Base-by-base conservation (phyloP, 2,329 filamentous ascomycete species). In the Juglanconis sp. region DNA sequence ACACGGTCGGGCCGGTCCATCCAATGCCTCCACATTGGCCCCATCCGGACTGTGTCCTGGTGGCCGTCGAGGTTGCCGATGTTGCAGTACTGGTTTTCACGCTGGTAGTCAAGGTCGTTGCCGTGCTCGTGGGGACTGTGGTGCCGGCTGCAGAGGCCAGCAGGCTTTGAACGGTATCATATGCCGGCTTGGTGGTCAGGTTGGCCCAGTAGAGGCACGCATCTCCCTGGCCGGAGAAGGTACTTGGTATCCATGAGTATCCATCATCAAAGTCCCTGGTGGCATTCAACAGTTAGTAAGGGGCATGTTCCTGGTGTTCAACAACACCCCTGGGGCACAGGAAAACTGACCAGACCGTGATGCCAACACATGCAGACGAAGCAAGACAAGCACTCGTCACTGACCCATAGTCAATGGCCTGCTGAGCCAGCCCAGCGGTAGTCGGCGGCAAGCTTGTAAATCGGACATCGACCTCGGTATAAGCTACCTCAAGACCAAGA, bases 391-490 rank as follows among this genome's bases (percentile, higher is more conserved):
- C 71, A 60, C 69, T 69, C 9, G 71, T 70, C 10, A 75, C 72
- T 53, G 69, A 68, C 42, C 66, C 74, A 67, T 80, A 85, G 62
- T 81, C 78, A 31, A 68, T 69, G 0, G 76, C 77, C 71, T 86
- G 82, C 62, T 78, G 76, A 6, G 69, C 66, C 35, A 79, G 71
- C 35, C 76, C 76, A 7, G 73, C 66, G 1, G 70, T 65, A 6
- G 72, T 75, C 5, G 74, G 70, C 0, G 80, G 79, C 10, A 81
- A 67, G 35, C 61, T 64, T 2, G 59, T 59, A 65, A 69, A 79
- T 31, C 84, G 76, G 64, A 87, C 81, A 66, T 88, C 85, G 31
- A 87, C 73, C 73, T 88, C 85, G 1, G 85, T 87, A 68, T 85
- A 78, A 2, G 83, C 83, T 3, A 86, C 81, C 61, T 88, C 84